Conservation (phyloP, 768 basidiomycete species). For the Pilatotrama ljubarskyi region DNA sequence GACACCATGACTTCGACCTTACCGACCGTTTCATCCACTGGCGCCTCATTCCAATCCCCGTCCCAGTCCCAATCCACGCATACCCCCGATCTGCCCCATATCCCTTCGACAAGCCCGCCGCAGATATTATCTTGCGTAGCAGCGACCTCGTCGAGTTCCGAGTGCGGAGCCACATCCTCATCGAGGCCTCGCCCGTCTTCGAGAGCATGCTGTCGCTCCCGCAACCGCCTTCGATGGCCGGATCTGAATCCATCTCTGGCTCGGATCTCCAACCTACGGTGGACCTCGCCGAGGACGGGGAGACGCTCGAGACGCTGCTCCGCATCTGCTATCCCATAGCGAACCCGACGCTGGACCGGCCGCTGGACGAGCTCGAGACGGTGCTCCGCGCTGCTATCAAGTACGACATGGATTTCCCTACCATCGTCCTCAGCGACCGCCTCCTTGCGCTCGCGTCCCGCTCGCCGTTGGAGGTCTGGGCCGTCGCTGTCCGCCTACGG, state of each 20-base stretch:
- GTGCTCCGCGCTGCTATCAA: conserved; percentile 7
- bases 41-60: too few species aligned
- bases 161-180: conserved; percentile 12
- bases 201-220: conserved; percentile 8
- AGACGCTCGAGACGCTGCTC: conserved; percentile 21
- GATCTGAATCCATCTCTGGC: too few species aligned
- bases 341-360: not conserved
- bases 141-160: conserved; percentile 19
- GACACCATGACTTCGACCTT: too few species aligned
- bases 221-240: not conserved
- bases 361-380: not conserved
- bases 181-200: conserved; percentile 17
- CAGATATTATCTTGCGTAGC: conserved; percentile 18
- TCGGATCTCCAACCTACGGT: not conserved
- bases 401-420: conserved; percentile 10
- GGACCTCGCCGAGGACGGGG: conserved; percentile 18
- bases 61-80: too few species aligned
- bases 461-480: conserved; percentile 29
- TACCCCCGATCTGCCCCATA: too few species aligned
- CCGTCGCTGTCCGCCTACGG: conserved; percentile 33
- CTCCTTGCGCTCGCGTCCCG: not conserved
- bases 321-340: conserved; percentile 22
- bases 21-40: too few species aligned
- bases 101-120: conserved; percentile 15
- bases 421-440: not conserved